A percentile compares a stretch with the other conserved stretches of the same genome.
phyloP scores from a whole-genome alignment of 139 green algal genomes.

The Coccomyxa sp. region DNA sequence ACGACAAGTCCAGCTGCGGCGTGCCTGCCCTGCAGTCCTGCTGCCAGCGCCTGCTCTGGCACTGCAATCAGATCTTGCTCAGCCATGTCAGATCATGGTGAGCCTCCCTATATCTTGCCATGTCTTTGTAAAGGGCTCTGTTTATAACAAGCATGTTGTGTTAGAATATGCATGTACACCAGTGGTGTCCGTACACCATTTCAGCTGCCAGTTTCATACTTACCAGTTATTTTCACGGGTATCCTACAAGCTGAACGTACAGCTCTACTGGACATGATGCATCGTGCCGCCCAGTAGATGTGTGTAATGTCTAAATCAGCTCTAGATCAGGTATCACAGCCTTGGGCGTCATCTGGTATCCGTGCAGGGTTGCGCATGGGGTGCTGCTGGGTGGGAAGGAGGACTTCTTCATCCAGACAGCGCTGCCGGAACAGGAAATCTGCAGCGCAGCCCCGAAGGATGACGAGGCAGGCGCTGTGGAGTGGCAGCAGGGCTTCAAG shows the following conservation, averaged over 20 bases:
- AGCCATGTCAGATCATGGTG: conserved; percentile 81
- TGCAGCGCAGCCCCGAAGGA: too few relatives aligned
- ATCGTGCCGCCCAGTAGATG: not conserved
- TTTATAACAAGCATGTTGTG: not conserved
- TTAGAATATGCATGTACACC: too few relatives aligned
- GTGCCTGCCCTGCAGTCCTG: conserved; percentile 64
- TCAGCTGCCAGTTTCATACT: not conserved
- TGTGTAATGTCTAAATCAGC: not conserved
- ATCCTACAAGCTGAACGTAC: not conserved
- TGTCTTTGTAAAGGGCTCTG: not conserved
- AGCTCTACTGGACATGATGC: not conserved
- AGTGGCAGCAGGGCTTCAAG: conserved; percentile 63
- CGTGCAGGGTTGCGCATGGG: conserved; percentile 77
- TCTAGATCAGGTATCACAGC: not conserved
- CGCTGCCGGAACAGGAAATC: not conserved
- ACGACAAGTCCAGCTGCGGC: conserved; percentile 39
- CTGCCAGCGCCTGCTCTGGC: conserved; percentile 74
- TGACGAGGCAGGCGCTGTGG: conserved; percentile 21
- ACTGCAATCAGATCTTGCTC: conserved; percentile 82
- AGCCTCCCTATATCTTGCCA: not conserved
- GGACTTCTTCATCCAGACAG: conserved; percentile 83
- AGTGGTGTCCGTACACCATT: not conserved
- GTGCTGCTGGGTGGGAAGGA: conserved; percentile 57
- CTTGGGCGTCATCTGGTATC: not conserved
- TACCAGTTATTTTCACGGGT: not conserved